Conservation (phyloP, 306 rosid species). For the Argentina anserina region DNA sequence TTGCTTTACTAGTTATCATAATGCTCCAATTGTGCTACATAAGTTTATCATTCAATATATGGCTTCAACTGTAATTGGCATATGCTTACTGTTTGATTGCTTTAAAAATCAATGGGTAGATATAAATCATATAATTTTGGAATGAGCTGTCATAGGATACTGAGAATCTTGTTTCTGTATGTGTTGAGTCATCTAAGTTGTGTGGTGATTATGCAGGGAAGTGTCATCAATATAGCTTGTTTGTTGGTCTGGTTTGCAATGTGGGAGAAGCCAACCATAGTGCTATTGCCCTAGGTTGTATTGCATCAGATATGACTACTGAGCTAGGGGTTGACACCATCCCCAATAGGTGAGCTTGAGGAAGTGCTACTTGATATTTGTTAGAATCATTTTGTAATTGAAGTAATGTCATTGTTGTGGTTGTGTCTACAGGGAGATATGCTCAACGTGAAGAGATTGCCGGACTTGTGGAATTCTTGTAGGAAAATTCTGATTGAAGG, state of each 20-base stretch:
- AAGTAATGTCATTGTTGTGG: slow-evolving; percentile 17
- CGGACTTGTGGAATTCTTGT: slow-evolving; percentile 90
- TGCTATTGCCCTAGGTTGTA: slow-evolving; percentile 95
- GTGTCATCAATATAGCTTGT: too few species aligned
- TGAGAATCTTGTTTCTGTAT: too few species aligned
- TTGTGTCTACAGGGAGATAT: slow-evolving; percentile 68
- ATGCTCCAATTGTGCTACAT: background rate
- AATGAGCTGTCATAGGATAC: too few species aligned
- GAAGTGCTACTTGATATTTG: slow-evolving; percentile 14
- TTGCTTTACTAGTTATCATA: slow-evolving; percentile 9
- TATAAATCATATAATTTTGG: too few species aligned
- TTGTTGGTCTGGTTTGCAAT: too few species aligned
- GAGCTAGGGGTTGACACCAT: slow-evolving; percentile 78
- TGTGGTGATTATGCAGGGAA: too few species aligned
- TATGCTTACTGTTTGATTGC: background rate
- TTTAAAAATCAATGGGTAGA: too few species aligned
- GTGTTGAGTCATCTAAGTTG: too few species aligned
- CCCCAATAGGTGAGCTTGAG: slow-evolving; percentile 66
- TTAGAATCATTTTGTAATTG: slow-evolving; percentile 13
- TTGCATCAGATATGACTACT: slow-evolving; percentile 97
- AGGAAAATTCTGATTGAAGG: too few species aligned
- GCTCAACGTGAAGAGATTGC: slow-evolving; percentile 98
- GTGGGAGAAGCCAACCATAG: too few species aligned
- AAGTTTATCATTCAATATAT: background rate
- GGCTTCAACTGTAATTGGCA: background rate